Evolutionary conservation across 2,329 filamentous ascomycete genomes (phyloP), one percentile per base, ranked within the genome.

Genomic region (Alternaria arborescens): DNA sequence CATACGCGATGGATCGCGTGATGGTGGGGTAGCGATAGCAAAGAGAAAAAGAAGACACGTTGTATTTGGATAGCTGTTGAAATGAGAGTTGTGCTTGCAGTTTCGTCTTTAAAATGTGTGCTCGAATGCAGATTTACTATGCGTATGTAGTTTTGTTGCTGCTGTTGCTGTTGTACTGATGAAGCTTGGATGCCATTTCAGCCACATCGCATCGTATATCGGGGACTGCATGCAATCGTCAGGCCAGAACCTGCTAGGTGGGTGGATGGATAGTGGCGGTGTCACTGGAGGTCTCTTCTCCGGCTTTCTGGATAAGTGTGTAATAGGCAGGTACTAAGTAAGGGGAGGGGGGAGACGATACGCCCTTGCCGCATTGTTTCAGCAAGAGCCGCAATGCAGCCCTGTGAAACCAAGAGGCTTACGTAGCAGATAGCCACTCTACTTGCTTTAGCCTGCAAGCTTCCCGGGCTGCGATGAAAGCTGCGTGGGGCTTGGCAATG

Each of bases 401-500:
- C 36, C 28, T 36, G 6, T 18, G 34, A 42, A 26, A 20, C 32
- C 28, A 16, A 30, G 28, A 26, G 28, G 48, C 42, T 57, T 56
- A 53, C 52, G 58, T 34, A 32, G 26, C n/a, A 54, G 7, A n/a
- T 40, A 20, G n/a, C 36, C 34, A n/a, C 6, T 7, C 7, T n/a
- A 38, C 8, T n/a, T 38, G 34, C 16, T n/a, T n/a, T 38, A 16
- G 12, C 34, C 16, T 18, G 34, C 42, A 40, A 55, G 54, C 40
- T 41, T 14, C 40, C 10, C 12, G 18, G 40, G 6, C 28, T 7
- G 6, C 6, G 24, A 30, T 30, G 28, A 30, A 11, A 30, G 28
- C 10, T 30, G 28, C 24, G 18, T 10, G 18, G 8, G 18, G 38
- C 73, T 75, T 76, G 72, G 73, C 73, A 57, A 62, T 77, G 73